Base-by-base conservation (phyloP, 2,329 filamentous ascomycete genomes). In the Colletotrichum caudatum region DNA sequence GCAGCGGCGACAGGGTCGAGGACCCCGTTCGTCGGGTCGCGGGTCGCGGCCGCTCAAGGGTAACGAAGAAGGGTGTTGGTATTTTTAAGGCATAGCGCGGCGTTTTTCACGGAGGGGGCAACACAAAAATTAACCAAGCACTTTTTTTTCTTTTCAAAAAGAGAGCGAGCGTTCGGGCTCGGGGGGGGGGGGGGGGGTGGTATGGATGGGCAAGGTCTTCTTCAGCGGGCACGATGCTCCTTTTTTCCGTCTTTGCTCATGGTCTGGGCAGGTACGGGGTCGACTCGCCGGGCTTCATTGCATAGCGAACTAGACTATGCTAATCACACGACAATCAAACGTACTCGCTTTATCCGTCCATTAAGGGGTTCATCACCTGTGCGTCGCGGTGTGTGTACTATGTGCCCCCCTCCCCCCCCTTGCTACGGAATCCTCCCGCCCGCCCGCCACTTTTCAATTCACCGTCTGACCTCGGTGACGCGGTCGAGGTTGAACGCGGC, bases 401-500 rank as follows among this genome's bases (percentile, higher is more conserved):
- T 29, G 29, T 29, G 29, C 29, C 29, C 29, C 54, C 54, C 54
- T n/a, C 5, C 3, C 29, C 29, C 29, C 54, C 54, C 54, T n/a
- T 23, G 9, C 20, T 37, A 37, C 11, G 11, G 23, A 6, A 35
- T n/a, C 54, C 18, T 23, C 29, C 6, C 11, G 14, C 20, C 29
- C 29, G 29, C 29, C 29, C 20, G 2, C 33, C 35, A 6, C n/a
- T 37, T 23, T 23, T 7, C 33, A 3, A 23, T 37, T 60, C 46
- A 75, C n/a, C 50, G 66, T 69, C 73, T 76, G 11, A 66, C 73
- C 74, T 81, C 80, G 2, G 76, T 79, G 14, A 82, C 86, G 16
- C 89, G 87, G 77, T 92, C 90, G 64, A 94, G 80, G 80, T 94
- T 94, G 78, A 94, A 94, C 1, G 92, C 92, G 1, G 92, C 92